Evolutionary conservation across 305 asterid genomes (phyloP), one percentile per base, ranked within the genome.

Genomic region (Solanum hybrid): DNA sequence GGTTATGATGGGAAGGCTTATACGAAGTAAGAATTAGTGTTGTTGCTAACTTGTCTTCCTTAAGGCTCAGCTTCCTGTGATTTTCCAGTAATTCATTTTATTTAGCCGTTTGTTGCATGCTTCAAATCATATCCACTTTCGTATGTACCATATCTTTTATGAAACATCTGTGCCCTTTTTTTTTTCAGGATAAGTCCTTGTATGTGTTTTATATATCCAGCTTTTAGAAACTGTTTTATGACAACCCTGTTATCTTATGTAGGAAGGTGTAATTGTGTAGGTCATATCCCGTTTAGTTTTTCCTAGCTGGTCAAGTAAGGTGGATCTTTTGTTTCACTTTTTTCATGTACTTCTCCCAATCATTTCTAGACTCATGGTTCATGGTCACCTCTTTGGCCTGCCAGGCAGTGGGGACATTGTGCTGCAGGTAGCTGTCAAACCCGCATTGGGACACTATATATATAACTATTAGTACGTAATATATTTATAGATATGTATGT

Each of bases 1-100:
- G 98, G 98, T 69, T 95, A 82, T 89, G 93, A 95, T 91, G 98
- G 97, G 90, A 90, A 33, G 51, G 86, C 91, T 84, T 95, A 94
- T 90, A 82, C 93, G 92, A 95, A 94, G 98, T 94, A 87, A 87
- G 92, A 89, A 34, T 82, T 46, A 26, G 71, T 26, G 8, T 20
- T 18, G 73, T 81, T 83, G 87, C 73, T 83, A 46, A 83, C 36
- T 42, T 83, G 28, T 83, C 87, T 46, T 83, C 87, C 87, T 28
- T 28, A 1, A 28, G 87, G 39, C 29, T 46, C 39, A 5, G 37
- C 14, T 81, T 81, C 86, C 26, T 13, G 18, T 83, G 39, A 26
- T 39, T 83, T 40, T 83, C 69, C 73, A 16, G 39, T 83, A 29
- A 46, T 42, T 42, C 87, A 46, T 28, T 83, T 5, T 28, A 46